These are phyloP conservation scores for Cotoneaster glaucophyllus DNA, from an alignment of 306 rosid genomes.

Conservation along the genomic window DNA sequence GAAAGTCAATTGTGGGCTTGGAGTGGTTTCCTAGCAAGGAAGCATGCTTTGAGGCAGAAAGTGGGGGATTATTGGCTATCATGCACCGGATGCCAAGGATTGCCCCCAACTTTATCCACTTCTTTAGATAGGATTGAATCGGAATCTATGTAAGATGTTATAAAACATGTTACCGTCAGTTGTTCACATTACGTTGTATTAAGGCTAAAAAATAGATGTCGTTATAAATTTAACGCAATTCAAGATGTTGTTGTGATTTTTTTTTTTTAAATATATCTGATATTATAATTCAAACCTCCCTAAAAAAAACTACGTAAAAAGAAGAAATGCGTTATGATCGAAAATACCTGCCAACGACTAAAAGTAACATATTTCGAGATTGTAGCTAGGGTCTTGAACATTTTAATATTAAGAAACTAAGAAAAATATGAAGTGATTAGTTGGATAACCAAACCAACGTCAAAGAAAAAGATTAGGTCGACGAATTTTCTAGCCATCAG, in stretches of 20 bases:
- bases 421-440: too few relatives aligned
- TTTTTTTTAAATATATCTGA: too few relatives aligned
- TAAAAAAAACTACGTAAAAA: too few relatives aligned
- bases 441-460: not conserved
- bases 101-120: not conserved
- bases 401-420: too few relatives aligned
- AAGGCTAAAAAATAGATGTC: too few relatives aligned
- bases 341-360: too few relatives aligned
- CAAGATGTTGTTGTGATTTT: too few relatives aligned
- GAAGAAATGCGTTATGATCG: too few relatives aligned
- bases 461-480: not conserved
- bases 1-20: constrained; percentile 23
- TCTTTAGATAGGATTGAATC: not conserved
- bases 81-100: not conserved
- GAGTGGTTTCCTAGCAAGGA: constrained; percentile 25
- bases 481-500: not conserved
- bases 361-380: not conserved
- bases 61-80: constrained; percentile 8
- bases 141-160: not conserved
- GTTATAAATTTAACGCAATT: too few relatives aligned
- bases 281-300: too few relatives aligned
- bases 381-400: not conserved
- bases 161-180: not conserved
- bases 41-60: constrained; percentile 34
- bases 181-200: too few relatives aligned